Percentiles rank a stretch among this genome's conserved stretches.
Evolutionary conservation across 225 moss, liverwort and hornwort genomes (phyloP).

Genomic region (Asterella californica): DNA sequence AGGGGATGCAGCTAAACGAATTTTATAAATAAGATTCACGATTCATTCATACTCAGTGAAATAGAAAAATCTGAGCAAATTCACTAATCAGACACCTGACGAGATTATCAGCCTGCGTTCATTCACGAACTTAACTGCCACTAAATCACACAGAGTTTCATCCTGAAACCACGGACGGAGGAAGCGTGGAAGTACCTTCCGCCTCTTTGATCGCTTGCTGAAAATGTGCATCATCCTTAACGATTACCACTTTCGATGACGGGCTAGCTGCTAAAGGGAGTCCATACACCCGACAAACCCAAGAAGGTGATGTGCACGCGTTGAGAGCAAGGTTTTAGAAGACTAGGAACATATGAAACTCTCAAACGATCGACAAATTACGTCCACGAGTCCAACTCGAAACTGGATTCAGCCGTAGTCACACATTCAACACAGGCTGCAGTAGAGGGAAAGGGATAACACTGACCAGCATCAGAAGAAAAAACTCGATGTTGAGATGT

Average conservation of each 20-base stretch:
- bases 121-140: background rate
- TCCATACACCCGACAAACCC: background rate
- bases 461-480: slow-evolving; percentile 32
- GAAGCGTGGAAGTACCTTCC: slow-evolving; percentile 18
- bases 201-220: slow-evolving; percentile 25
- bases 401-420: no score
- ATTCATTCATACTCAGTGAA: background rate
- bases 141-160: background rate
- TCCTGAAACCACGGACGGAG: background rate
- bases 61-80: background rate
- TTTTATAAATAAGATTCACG: background rate
- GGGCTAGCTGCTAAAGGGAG: slow-evolving; percentile 9
- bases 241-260: slow-evolving; percentile 30
- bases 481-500: slow-evolving; percentile 13
- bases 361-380: background rate
- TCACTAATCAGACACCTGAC: background rate
- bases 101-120: background rate
- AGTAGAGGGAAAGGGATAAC: background rate
- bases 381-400: background rate
- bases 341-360: background rate
- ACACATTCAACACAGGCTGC: background rate
- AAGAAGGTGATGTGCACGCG: background rate
- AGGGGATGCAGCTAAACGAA: background rate
- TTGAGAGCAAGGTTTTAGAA: background rate
- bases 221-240: slow-evolving; percentile 39